phyloP scores from a whole-genome alignment of 1,284 basidiomycete species.

The Xerocomus nothofagi region DNA sequence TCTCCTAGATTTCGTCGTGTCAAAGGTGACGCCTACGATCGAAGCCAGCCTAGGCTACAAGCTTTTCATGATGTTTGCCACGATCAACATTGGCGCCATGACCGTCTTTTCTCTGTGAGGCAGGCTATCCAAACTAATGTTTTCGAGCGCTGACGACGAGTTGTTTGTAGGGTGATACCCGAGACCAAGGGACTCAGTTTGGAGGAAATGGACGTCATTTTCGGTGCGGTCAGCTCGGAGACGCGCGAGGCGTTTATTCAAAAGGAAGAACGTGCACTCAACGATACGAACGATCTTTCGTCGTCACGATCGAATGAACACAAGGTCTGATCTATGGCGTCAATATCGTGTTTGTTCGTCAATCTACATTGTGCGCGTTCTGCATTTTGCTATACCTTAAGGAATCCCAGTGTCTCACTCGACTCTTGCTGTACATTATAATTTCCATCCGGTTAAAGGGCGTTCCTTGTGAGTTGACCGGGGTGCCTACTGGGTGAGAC shows the following conservation, averaged over 20 bases:
- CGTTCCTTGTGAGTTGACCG: neutral
- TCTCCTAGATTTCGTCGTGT: constrained; percentile 63
- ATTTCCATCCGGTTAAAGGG: neutral
- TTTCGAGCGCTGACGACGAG: neutral
- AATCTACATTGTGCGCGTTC: neutral
- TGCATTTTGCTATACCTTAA: neutral
- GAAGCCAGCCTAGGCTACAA: constrained; percentile 62
- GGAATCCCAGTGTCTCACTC: neutral
- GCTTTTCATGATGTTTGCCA: constrained; percentile 68
- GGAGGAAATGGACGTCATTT: constrained; percentile 82
- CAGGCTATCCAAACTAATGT: neutral
- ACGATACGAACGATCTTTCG: neutral
- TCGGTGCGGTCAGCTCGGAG: constrained; percentile 63
- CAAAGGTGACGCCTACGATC: constrained; percentile 71
- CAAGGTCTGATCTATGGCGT: constrained; percentile 9
- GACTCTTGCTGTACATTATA: neutral
- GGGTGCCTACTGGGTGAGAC: neutral
- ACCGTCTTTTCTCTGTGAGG: constrained; percentile 45
- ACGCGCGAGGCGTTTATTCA: constrained; percentile 57
- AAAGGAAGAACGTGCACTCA: constrained; percentile 40
- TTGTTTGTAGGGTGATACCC: constrained; percentile 52
- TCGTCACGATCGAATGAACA: constrained; percentile 3
- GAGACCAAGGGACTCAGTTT: constrained; percentile 76
- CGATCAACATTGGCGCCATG: constrained; percentile 59
- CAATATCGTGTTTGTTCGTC: neutral